Evolutionary conservation across 805 yeast genomes (phyloP), one percentile per base, ranked within the genome.

Genomic region (Candida argentea): DNA sequence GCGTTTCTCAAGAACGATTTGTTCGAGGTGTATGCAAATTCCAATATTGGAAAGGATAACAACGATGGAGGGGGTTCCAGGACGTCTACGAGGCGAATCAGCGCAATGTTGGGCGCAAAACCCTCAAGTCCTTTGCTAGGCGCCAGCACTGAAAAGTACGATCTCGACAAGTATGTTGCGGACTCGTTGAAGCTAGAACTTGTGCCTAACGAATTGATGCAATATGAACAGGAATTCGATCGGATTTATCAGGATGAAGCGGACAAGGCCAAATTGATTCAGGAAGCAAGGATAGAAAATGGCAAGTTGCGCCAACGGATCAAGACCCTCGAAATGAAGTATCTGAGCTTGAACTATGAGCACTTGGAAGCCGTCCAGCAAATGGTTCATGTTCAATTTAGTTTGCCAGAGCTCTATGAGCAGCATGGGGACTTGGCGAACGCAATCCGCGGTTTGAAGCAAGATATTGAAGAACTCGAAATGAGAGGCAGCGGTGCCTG

Each of bases 291-390:
- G 33, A 53, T 70, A 4, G 63, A 73, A 28, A 89, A 89, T 51
- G 83, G 84, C 8, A 71, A 73, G 37, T 58, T 89, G 31, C 69
- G 84, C 14, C 70, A 73, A 38, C 84, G 83, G 38, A 76, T 85
- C 29, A 68, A 81, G 44, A 68, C 73, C 34, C 61, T 86, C 21
- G 94, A 85, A 50, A 63, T 74, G 11, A 70, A 77, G 14, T 76
- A 76, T 44, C 71, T 78, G 3, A 58, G 72, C 2, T 57, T 89
- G 34, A 85, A 83, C 46, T 65, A 72, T 35, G 95, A 87, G 44
- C 96, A 91, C 51, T 72, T 86, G 16, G 80, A 73, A 30, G 72
- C 86, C 21, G 94, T 94, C 4, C 89, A 87, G 53, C 84, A 76
- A 39, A 73, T 91, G 76, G 85, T 89, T 19, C 73, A 73, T 37